Evolutionary conservation across 805 yeast genomes (phyloP).

Genomic region (Kodamaea laetipori): DNA sequence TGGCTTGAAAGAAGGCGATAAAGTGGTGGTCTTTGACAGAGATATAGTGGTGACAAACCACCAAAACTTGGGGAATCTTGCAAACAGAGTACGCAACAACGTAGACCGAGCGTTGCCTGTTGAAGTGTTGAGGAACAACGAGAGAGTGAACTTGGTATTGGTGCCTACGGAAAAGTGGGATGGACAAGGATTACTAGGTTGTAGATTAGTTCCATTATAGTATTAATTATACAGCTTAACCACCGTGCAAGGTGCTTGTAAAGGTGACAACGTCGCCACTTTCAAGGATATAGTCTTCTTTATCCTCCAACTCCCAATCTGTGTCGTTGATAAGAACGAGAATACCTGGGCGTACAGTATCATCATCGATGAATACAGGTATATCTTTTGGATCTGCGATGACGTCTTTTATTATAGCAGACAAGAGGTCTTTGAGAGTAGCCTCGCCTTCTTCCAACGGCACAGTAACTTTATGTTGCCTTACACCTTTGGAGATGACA

Average conservation of each 20-base stretch:
- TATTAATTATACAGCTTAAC: conserved; percentile 41
- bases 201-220: conserved; percentile 52
- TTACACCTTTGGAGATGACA: conserved; percentile 63
- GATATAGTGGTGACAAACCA: conserved; percentile 58
- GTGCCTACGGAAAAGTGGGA: conserved; percentile 58
- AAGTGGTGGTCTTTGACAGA: conserved; percentile 53
- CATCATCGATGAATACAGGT: conserved; percentile 81
- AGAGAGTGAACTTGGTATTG: conserved; percentile 22
- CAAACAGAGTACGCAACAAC: conserved; percentile 43
- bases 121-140: conserved; percentile 32
- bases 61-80: conserved; percentile 47
- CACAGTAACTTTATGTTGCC: conserved; percentile 51
- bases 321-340: conserved; percentile 89
- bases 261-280: conserved; percentile 78
- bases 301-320: conserved; percentile 96
- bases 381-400: conserved; percentile 62
- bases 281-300: conserved; percentile 76
- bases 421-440: conserved; percentile 54
- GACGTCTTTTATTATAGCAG: conserved; percentile 53
- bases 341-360: conserved; percentile 85
- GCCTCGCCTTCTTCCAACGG: conserved; percentile 47
- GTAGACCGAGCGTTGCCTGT: conserved; percentile 32
- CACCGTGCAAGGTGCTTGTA: conserved; percentile 95
- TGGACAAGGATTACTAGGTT: conserved; percentile 72
- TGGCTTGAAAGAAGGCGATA: conserved; percentile 60